phyloP scores from a whole-genome alignment of 2,329 filamentous ascomycete species.

The Lasiodiplodia sp. region DNA sequence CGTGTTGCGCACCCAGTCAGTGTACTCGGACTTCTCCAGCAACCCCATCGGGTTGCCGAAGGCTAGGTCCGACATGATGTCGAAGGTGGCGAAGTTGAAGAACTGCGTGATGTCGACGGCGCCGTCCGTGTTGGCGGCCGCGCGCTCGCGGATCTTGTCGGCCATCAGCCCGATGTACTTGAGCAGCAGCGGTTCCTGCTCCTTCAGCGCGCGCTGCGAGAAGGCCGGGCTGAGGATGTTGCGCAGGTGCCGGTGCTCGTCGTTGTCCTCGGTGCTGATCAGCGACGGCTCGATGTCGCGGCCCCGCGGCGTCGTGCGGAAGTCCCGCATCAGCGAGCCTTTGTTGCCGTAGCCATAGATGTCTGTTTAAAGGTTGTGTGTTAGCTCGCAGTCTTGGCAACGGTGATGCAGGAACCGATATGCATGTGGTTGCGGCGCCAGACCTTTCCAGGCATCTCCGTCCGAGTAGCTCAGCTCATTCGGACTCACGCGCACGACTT shows the following conservation, averaged over 20 bases:
- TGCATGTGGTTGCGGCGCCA: conserved; percentile 12
- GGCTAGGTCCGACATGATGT: conserved; percentile 43
- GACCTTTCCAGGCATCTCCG: conserved; percentile 33
- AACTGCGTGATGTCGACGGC: conserved; percentile 31
- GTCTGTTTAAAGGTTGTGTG: conserved; percentile 34
- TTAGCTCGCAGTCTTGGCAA: not conserved
- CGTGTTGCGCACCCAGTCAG: conserved; percentile 41
- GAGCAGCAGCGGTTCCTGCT: conserved; percentile 50
- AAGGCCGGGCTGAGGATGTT: conserved; percentile 51
- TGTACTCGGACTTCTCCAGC: conserved; percentile 35
- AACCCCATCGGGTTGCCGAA: conserved; percentile 43
- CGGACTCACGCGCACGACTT: conserved; percentile 51
- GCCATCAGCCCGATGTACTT: conserved; percentile 52
- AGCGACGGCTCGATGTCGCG: conserved; percentile 40
- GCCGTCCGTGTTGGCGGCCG: conserved; percentile 32
- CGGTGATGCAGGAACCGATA: not conserved
- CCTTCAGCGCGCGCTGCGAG: conserved; percentile 47
- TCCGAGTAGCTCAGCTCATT: conserved; percentile 38
- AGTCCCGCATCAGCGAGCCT: conserved; percentile 35
- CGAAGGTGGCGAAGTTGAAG: conserved; percentile 45
- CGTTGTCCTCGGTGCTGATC: conserved; percentile 46
- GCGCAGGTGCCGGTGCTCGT: conserved; percentile 50
- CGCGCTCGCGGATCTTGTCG: conserved; percentile 38
- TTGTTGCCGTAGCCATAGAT: conserved; percentile 46
- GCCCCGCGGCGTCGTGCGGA: conserved; percentile 26